A percentile compares a stretch with the other conserved stretches of the same genome.
Conservation (phyloP, 2,329 filamentous ascomycete species). For the Berkeleyomyces basicola region DNA sequence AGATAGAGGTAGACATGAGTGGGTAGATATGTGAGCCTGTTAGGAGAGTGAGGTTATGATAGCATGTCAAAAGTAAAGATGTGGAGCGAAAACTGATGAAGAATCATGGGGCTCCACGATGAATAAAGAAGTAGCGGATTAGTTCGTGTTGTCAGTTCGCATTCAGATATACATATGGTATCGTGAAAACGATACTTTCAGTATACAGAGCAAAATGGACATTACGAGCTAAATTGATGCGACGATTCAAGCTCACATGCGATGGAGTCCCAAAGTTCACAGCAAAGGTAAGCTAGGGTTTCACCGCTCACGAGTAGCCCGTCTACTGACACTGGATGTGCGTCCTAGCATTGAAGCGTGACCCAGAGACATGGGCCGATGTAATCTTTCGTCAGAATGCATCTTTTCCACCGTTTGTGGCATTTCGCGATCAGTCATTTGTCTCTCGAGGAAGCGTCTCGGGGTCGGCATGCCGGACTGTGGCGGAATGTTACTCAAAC, state of each 20-base stretch:
- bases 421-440: slow-evolving; percentile 12
- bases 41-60: background rate
- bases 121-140: too few species aligned
- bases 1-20: background rate
- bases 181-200: background rate
- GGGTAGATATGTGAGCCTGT: background rate
- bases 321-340: slow-evolving; percentile 29
- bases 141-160: background rate
- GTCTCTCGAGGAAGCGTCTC: slow-evolving; percentile 10
- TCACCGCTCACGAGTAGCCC: slow-evolving; percentile 15
- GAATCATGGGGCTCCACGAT: too few species aligned
- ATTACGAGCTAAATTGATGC: background rate
- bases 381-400: slow-evolving; percentile 25
- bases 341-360: slow-evolving; percentile 27
- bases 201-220: background rate
- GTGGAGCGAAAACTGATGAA: background rate
- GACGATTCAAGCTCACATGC: slow-evolving; percentile 18
- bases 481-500: slow-evolving; percentile 21
- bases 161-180: background rate
- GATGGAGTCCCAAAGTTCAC: slow-evolving; percentile 19
- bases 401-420: slow-evolving; percentile 21
- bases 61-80: background rate
- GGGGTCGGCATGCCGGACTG: slow-evolving; percentile 10
- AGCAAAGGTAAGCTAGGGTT: slow-evolving; percentile 22
- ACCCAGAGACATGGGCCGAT: slow-evolving; percentile 30